Evolutionary conservation across 768 basidiomycete genomes (phyloP), one percentile per base, ranked within the genome.

Genomic region (Rhodotorula sphaerocarpa): DNA sequence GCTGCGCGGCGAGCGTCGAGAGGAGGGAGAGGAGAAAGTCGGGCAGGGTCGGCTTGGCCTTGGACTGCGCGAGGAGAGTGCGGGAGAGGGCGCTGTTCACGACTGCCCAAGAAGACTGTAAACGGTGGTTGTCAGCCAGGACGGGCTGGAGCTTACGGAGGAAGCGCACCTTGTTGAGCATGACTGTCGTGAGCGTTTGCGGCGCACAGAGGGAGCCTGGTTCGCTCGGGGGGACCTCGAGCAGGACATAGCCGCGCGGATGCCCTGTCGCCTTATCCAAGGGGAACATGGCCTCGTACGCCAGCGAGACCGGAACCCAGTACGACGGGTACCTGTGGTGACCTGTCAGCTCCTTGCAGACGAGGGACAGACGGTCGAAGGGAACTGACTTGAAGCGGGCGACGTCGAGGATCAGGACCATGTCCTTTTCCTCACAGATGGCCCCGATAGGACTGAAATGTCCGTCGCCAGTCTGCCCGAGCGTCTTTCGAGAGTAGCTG

Each of bases 391-490:
- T 50, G 61, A 59, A 71, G 5, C 69, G 47, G 16, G 69, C 69
- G 21, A 70, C 70, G 36, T 70, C 71, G 15, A 71, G 59, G 12
- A 71, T 60, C 18, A 70, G 59, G 33, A 70, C 56, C 55, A 39
- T 66, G 44, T 69, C 62, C n/a, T 65, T 57, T 44, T 39, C 30
- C 39, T 57, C 58, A 14, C 46, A 54, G 27, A 52, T 61, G 2
- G 46, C 70, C 0, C 43, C 71, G 16, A 72, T 30, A 0, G 60
- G 63, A 1, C 42, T 47, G 39, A 72, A 72, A 27, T 72, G 71
- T 7, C 71, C 71, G 15, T 66, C 59, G 7, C 71, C 71, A 12
- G 70, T 72, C 48, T 72, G 71, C 0, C 70, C 70, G 25, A 72
- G 41, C 23, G 54, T 39, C 48, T 57, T 56, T 0, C 71, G 33